Evolutionary conservation across 2,329 filamentous ascomycete species (phyloP).

Genomic region (Scleromitrula shiraiana): DNA sequence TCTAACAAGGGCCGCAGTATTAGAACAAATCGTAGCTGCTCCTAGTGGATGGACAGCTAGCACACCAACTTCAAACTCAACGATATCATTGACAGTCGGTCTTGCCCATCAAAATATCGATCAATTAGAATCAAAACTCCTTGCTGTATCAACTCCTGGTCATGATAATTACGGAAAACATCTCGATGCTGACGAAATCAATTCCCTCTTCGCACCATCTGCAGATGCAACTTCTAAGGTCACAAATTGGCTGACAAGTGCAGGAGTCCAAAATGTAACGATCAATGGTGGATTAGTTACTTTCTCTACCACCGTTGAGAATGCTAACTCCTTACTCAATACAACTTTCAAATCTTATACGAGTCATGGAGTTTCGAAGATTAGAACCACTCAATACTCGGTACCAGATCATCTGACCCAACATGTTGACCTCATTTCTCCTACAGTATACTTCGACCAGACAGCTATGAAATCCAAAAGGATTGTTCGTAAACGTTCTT

Average conservation of each 20-base stretch:
- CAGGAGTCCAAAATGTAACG: conserved; percentile 37
- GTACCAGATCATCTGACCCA: conserved; percentile 18
- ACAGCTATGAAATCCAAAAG: conserved; percentile 10
- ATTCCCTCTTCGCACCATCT: conserved; percentile 43
- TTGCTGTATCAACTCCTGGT: conserved; percentile 40
- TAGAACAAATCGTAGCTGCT: conserved; percentile 12
- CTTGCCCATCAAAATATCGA: conserved; percentile 39
- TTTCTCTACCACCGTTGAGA: conserved; percentile 41
- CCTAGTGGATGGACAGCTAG: conserved; percentile 17
- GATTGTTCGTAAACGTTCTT: not conserved
- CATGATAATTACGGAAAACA: conserved; percentile 47
- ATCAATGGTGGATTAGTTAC: conserved; percentile 47
- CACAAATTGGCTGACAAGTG: conserved; percentile 45
- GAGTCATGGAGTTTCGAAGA: conserved; percentile 37
- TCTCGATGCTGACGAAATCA: conserved; percentile 41
- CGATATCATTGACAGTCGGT: conserved; percentile 30
- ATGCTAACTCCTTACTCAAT: conserved; percentile 44
- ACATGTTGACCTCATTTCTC: conserved; percentile 24
- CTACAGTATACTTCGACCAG: conserved; percentile 25
- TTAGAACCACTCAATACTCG: conserved; percentile 23
- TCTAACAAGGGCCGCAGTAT: not conserved
- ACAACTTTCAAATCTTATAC: conserved; percentile 43
- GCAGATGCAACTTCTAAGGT: conserved; percentile 42
- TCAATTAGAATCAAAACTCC: conserved; percentile 34
- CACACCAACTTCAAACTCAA: conserved; percentile 2